phyloP scores from a whole-genome alignment of 2,329 filamentous ascomycete species.

The Sordariomycetes sp. region DNA sequence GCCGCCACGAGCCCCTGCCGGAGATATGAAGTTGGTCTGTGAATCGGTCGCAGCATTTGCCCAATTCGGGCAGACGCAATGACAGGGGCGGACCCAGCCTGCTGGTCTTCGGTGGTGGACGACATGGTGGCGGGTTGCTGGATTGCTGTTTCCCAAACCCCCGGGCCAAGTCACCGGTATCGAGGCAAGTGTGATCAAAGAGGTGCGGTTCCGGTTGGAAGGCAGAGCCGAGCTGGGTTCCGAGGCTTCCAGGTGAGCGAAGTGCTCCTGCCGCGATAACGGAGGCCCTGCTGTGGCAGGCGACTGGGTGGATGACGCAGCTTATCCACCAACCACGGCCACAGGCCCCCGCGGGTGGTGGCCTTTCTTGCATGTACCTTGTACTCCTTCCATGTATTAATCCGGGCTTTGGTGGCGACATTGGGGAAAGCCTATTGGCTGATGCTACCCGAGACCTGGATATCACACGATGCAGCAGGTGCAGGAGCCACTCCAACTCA shows the following conservation, averaged over 20 bases:
- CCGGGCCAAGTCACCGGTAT: neutral
- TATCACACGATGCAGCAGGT: neutral
- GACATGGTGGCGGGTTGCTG: slow-evolving; percentile 1
- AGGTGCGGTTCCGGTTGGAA: neutral
- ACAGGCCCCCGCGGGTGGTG: neutral
- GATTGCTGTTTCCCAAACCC: neutral
- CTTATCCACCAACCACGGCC: neutral
- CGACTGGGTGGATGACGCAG: neutral
- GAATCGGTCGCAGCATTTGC: slow-evolving; percentile 1
- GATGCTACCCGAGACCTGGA: neutral
- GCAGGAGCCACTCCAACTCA: neutral
- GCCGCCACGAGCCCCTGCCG: slow-evolving; percentile 24
- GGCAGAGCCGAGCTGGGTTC: neutral
- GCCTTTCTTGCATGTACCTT: neutral
- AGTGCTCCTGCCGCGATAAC: neutral
- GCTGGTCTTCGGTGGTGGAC: neutral
- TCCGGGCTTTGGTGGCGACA: neutral
- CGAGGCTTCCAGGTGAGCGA: neutral
- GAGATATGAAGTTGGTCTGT: neutral
- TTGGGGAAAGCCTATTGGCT: neutral
- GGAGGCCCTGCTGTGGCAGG: neutral
- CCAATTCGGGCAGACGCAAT: neutral
- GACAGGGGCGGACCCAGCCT: neutral
- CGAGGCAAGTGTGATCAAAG: too few species aligned
- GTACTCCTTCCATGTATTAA: neutral